Evolutionary conservation across 768 basidiomycete genomes (phyloP).

Genomic region (Lactarius evosmus): DNA sequence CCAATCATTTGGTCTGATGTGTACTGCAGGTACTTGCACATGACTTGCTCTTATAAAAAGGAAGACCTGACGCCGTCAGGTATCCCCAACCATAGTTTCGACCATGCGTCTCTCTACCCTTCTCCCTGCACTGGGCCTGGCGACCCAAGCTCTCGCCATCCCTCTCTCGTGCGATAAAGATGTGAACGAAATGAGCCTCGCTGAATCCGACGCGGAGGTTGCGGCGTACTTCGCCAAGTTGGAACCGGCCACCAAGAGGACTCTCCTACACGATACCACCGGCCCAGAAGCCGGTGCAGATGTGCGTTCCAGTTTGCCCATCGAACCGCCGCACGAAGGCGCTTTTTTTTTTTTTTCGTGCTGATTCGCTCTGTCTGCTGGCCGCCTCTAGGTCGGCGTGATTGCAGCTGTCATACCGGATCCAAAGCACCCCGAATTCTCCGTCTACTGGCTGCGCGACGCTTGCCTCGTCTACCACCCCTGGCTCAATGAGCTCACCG

Average conservation of each 20-base stretch:
- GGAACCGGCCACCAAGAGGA: conserved; percentile 6
- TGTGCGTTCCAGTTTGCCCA: not conserved
- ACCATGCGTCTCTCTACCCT: conserved; percentile 16
- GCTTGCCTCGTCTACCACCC: conserved; percentile 22
- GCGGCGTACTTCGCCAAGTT: conserved; percentile 17
- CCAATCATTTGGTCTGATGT: too few relatives aligned
- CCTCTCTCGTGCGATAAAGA: conserved; percentile 8
- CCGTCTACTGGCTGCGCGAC: conserved; percentile 20
- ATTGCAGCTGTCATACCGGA: conserved; percentile 10
- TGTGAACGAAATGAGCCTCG: conserved; percentile 11
- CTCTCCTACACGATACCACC: conserved; percentile 19
- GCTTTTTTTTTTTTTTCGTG: not conserved
- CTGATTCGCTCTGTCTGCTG: not conserved
- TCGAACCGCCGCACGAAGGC: not conserved
- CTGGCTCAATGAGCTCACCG: conserved; percentile 26
- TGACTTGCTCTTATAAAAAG: too few relatives aligned
- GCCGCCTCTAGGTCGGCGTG: conserved; percentile 8
- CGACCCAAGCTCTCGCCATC: conserved; percentile 5
- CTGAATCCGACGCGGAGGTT: conserved; percentile 7
- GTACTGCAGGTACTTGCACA: too few relatives aligned
- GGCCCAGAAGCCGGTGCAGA: conserved; percentile 24
- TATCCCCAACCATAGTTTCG: not conserved
- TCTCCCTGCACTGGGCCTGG: conserved; percentile 9
- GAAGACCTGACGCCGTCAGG: not conserved
- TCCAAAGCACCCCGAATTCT: conserved; percentile 10